Evolutionary conservation across 306 rosid genomes (phyloP).

Genomic region (Begonia loranthoides): DNA sequence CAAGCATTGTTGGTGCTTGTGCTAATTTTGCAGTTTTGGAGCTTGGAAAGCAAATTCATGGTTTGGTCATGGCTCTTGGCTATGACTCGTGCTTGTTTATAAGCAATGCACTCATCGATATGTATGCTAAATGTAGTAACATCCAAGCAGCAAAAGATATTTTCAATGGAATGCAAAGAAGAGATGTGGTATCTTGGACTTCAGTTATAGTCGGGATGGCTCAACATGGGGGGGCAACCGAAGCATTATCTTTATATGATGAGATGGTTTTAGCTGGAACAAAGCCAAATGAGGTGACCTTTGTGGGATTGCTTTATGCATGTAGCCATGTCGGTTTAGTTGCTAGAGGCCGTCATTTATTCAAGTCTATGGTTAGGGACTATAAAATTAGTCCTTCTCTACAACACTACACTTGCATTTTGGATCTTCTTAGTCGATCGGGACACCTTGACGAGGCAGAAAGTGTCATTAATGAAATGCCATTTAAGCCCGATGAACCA

Average conservation of each 20-base stretch:
- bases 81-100: slow-evolving; percentile 63
- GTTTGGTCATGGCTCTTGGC: slow-evolving; percentile 46
- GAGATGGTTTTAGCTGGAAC: slow-evolving; percentile 45
- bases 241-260: slow-evolving; percentile 57
- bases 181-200: slow-evolving; percentile 85
- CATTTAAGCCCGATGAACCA: slow-evolving; percentile 68
- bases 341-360: slow-evolving; percentile 44
- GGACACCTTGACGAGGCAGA: slow-evolving; percentile 85
- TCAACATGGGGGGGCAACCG: slow-evolving; percentile 64
- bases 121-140: slow-evolving; percentile 88
- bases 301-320: slow-evolving; percentile 76
- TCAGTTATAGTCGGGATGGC: slow-evolving; percentile 77
- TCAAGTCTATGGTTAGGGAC: slow-evolving; percentile 51
- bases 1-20: slow-evolving; percentile 69
- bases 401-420: slow-evolving; percentile 77
- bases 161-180: slow-evolving; percentile 35
- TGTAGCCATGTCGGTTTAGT: slow-evolving; percentile 76
- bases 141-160: slow-evolving; percentile 48
- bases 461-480: slow-evolving; percentile 40
- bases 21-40: slow-evolving; percentile 57
- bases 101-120: slow-evolving; percentile 73
- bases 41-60: slow-evolving; percentile 75
- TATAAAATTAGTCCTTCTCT: slow-evolving; percentile 56
- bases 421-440: slow-evolving; percentile 79
- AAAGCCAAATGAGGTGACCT: slow-evolving; percentile 79